A percentile compares a stretch with the other conserved stretches of the same genome.
Conservation (phyloP, 2,329 filamentous ascomycete genomes). For the Fusarium incarnatum region DNA sequence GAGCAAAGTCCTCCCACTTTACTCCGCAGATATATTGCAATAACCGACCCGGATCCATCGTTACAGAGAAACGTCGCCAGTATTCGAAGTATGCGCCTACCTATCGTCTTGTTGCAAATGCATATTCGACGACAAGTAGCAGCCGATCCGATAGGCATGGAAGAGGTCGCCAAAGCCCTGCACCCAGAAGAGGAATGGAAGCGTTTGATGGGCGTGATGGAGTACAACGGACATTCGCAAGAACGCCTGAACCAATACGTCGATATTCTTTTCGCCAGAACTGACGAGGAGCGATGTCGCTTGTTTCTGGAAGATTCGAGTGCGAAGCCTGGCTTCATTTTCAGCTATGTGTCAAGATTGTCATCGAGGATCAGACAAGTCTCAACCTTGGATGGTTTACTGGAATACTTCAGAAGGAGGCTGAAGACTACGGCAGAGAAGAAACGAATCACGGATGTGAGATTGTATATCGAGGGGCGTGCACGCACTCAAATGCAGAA, state of each 20-base stretch:
- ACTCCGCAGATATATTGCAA: conserved; percentile 40
- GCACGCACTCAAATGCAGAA: conserved; percentile 27
- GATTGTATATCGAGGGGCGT: neutral
- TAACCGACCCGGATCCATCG: conserved; percentile 5
- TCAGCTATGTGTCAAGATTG: conserved; percentile 48
- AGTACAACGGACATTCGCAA: conserved; percentile 37
- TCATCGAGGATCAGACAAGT: conserved; percentile 43
- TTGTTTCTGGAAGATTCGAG: conserved; percentile 46
- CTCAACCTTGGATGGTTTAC: conserved; percentile 43
- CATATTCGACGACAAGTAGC: conserved; percentile 43
- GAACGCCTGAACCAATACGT: conserved; percentile 44
- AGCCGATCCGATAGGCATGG: conserved; percentile 22
- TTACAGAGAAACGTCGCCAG: conserved; percentile 37
- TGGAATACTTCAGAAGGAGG: conserved; percentile 43
- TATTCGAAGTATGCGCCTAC: conserved; percentile 46
- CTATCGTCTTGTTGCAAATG: conserved; percentile 51
- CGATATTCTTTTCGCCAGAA: conserved; percentile 47
- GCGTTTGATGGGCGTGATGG: conserved; percentile 30
- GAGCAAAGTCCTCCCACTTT: conserved; percentile 44
- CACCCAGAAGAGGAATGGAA: conserved; percentile 44
- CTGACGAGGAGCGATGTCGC: conserved; percentile 50
- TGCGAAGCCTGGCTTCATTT: conserved; percentile 47
- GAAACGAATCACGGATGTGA: neutral
- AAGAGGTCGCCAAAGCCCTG: conserved; percentile 42
- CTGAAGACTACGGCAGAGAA: conserved; percentile 29